Evolutionary conservation across 305 asterid species (phyloP).

Genomic region (Caryopteris hybrid): DNA sequence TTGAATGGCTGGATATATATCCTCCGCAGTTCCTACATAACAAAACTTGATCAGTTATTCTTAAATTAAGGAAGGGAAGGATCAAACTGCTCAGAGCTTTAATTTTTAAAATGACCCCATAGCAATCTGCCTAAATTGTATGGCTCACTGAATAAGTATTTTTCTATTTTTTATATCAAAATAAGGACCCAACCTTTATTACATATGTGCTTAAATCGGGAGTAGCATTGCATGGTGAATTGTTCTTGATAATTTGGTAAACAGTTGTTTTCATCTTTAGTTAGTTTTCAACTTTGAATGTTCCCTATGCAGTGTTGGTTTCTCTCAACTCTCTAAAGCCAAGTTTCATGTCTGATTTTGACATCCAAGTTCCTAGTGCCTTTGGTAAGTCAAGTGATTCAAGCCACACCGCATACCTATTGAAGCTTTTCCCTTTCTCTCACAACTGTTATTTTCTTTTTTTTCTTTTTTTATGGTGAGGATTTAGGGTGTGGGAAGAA

Average conservation of each 20-base stretch:
- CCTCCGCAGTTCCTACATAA: too few relatives aligned
- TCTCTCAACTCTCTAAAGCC: slow-evolving; percentile 33
- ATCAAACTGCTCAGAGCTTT: not conserved
- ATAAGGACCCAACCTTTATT: not conserved
- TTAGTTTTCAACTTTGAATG: not conserved
- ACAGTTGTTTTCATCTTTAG: not conserved
- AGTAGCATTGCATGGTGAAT: too few relatives aligned
- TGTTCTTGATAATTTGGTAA: not conserved
- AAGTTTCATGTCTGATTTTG: slow-evolving; percentile 88
- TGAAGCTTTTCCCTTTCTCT: not conserved
- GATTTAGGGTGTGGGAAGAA: not conserved
- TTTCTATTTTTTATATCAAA: not conserved
- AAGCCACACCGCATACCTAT: not conserved
- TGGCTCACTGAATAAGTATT: not conserved
- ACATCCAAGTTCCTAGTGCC: slow-evolving; percentile 61
- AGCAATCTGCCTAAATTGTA: not conserved
- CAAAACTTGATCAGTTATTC: not conserved
- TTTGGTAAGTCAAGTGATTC: slow-evolving; percentile 44
- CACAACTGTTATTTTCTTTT: not conserved
- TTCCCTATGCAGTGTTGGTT: slow-evolving; percentile 19
- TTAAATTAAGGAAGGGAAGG: not conserved
- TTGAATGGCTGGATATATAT: not conserved
- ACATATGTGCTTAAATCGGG: not conserved
- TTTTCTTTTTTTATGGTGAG: not conserved
- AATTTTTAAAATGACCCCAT: too few relatives aligned